Evolutionary conservation across 345 rosid species (phyloP).

Genomic region (Rubroshorea leprosula): DNA sequence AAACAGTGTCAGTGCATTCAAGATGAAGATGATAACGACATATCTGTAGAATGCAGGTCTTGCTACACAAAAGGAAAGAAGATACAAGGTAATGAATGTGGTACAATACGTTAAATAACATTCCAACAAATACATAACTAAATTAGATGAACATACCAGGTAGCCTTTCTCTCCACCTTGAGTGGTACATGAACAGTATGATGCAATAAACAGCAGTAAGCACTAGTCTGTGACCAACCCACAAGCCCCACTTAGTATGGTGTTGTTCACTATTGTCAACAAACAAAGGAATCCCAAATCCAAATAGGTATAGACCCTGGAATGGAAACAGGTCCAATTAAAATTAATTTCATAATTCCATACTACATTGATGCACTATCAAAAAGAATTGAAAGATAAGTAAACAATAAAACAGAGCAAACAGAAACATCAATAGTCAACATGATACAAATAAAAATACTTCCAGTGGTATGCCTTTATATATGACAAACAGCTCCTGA

Average conservation of each 20-base stretch:
- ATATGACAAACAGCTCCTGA: too few species aligned
- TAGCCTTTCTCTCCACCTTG: slow-evolving; percentile 69
- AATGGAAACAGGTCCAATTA: slow-evolving; percentile 12
- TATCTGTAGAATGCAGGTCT: slow-evolving; percentile 89
- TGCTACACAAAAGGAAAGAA: slow-evolving; percentile 48
- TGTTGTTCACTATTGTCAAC: slow-evolving; percentile 45
- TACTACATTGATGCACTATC: not conserved
- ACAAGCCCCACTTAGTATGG: slow-evolving; percentile 67
- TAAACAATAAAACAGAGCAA: not conserved
- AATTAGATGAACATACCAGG: slow-evolving; percentile 50
- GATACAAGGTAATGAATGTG: slow-evolving; percentile 3
- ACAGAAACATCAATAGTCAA: too few species aligned
- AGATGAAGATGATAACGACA: slow-evolving; percentile 49
- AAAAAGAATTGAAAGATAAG: not conserved
- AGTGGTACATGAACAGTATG: slow-evolving; percentile 68
- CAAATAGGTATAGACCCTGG: slow-evolving; percentile 74
- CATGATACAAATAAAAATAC: too few species aligned
- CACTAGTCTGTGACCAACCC: slow-evolving; percentile 75
- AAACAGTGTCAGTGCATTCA: slow-evolving; percentile 57
- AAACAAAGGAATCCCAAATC: slow-evolving; percentile 75
- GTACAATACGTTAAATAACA: not conserved
- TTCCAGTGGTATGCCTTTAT: too few species aligned
- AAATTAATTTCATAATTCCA: not conserved
- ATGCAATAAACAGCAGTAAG: slow-evolving; percentile 69
- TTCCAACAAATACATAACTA: not conserved